Evolutionary conservation across 306 rosid species (phyloP), one percentile per base, ranked within the genome.

Genomic region (Prunus armeniaca): DNA sequence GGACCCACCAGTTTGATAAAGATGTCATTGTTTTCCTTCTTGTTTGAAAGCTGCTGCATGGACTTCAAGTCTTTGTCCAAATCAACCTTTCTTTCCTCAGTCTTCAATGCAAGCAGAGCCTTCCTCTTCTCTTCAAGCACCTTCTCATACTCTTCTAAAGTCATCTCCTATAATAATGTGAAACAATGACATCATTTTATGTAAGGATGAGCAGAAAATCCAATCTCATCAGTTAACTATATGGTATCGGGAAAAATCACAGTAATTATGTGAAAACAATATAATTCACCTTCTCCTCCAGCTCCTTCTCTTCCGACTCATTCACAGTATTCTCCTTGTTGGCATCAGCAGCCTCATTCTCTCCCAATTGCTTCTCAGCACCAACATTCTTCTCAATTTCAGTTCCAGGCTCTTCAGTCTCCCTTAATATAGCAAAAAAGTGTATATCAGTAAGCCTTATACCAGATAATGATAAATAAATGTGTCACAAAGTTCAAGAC

Each of bases 71-170:
- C 98, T 78, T 89, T 91, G 68, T 77, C 86, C 52, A 54, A 67
- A 65, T 89, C 98, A 6, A 93, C 98, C 86, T 92, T 96, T 57
- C 99, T 91, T 65, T 61, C 88, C 78, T 91, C 93, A 28, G 86
- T 84, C 89, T 86, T 96, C 27, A 83, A 80, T 5, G 95, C 80
- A 71, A 74, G 83, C 75, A 96, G 71, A 62, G 87, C 88, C 85
- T 91, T 96, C 76, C 98, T 91, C 86, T 84, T 96, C 87, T 89
- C 99, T 84, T 96, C 99, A 56, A 79, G 84, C 22, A 96, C 73
- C 87, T 96, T 96, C 86, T 96, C 84, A 28, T 92, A 96, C 77
- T 96, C 98, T 81, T 88, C 97, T 71, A 96, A 75, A 65, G 99
- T 96, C 99, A 96, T 92, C 78, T 96, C 99, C 99, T 96, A 74